phyloP scores from a whole-genome alignment of 495 filamentous ascomycete genomes.

The Tetracladium marchalianum region DNA sequence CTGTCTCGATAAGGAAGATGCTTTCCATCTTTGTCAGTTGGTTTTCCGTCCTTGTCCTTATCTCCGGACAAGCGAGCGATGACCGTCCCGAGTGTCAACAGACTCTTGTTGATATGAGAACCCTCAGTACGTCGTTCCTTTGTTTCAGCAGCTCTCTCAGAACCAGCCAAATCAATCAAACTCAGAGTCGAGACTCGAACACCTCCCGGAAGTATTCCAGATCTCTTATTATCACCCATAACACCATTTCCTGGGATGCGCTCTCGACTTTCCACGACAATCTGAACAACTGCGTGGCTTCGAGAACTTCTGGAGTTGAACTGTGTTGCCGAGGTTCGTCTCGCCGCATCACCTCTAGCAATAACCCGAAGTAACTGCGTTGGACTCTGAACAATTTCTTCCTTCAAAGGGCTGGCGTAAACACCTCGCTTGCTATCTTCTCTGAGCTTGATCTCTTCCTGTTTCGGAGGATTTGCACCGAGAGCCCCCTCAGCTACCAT shows the following conservation, averaged over 20 bases:
- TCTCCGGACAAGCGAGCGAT: constrained; percentile 75
- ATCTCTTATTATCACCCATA: constrained; percentile 55
- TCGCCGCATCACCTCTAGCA: constrained; percentile 82
- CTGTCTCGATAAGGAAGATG: constrained; percentile 95
- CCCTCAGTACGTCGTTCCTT: constrained; percentile 93
- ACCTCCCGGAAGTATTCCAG: constrained; percentile 73
- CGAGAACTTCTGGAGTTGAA: constrained; percentile 94
- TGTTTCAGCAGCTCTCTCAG: constrained; percentile 87
- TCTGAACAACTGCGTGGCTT: constrained; percentile 96
- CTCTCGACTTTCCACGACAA: constrained; percentile 94
- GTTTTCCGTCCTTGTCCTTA: constrained; percentile 73
- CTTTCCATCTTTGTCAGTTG: constrained; percentile 68
- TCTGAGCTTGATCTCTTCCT: constrained; percentile 90
- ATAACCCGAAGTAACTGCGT: constrained; percentile 93
- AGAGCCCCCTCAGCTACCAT: constrained; percentile 38
- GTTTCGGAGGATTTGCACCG: constrained; percentile 34
- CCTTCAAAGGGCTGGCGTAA: constrained; percentile 90
- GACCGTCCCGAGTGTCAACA: constrained; percentile 90
- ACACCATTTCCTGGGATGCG: constrained; percentile 51
- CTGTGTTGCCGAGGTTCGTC: constrained; percentile 85
- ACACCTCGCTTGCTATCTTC: constrained; percentile 95
- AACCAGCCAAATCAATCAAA: constrained; percentile 92
- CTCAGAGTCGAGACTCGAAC: constrained; percentile 92
- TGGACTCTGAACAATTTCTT: constrained; percentile 97
- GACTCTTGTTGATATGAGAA: constrained; percentile 95